Evolutionary conservation across 202 grass and related monocot genomes (phyloP).

Genomic region (Schoenoplectus tabernaemontani): DNA sequence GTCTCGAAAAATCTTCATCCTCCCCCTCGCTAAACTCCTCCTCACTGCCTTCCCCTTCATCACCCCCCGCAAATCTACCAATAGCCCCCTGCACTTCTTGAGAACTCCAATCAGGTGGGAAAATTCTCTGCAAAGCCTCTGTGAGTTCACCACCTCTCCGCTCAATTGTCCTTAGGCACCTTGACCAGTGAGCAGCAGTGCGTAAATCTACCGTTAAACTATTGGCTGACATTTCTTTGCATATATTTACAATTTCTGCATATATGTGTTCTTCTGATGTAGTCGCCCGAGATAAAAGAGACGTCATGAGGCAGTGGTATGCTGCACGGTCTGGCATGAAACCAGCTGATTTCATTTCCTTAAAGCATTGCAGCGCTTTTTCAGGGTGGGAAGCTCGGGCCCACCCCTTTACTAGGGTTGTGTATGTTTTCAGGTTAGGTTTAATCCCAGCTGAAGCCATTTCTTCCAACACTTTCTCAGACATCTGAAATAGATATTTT

Average conservation of each 20-base stretch:
- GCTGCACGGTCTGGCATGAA: constrained; percentile 60
- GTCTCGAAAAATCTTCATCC: constrained; percentile 27
- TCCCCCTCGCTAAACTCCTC: constrained; percentile 30
- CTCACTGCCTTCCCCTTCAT: not conserved
- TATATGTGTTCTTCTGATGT: constrained; percentile 60
- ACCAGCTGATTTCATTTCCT: constrained; percentile 66
- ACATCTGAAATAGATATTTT: constrained; percentile 47
- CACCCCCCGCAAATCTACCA: constrained; percentile 26
- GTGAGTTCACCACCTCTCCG: constrained; percentile 77
- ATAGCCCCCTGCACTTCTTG: constrained; percentile 34
- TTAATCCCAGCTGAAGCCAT: constrained; percentile 64
- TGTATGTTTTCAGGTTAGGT: constrained; percentile 95
- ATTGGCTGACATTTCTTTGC: constrained; percentile 80
- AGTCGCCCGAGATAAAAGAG: constrained; percentile 75
- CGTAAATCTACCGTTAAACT: constrained; percentile 70
- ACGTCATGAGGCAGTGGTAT: constrained; percentile 91
- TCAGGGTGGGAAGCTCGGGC: constrained; percentile 65
- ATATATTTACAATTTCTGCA: constrained; percentile 73
- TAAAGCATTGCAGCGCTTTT: constrained; percentile 74
- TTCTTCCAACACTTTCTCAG: constrained; percentile 67
- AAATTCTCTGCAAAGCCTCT: constrained; percentile 78
- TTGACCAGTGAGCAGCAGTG: constrained; percentile 94
- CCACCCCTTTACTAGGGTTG: constrained; percentile 96
- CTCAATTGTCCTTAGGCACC: constrained; percentile 74
- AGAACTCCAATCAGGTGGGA: constrained; percentile 91